Conservation (phyloP, 208 protist genomes). For the Trypanosomatidae sp. region DNA sequence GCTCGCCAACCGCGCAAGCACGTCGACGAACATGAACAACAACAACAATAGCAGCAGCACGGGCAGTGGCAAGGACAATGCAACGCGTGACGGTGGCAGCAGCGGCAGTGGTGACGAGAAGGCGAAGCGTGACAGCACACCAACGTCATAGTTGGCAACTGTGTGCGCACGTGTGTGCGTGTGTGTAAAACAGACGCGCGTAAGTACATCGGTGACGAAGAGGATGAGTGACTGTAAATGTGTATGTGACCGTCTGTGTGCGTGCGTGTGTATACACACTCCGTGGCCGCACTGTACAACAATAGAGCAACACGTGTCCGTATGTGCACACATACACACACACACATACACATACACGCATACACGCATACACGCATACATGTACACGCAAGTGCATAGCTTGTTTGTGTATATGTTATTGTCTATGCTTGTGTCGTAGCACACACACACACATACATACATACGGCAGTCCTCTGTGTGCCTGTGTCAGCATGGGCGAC, state of each 20-base stretch:
- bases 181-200: no score
- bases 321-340: no score
- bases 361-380: no score
- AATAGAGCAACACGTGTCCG: no score
- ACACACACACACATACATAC: background rate
- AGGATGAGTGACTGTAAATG: no score
- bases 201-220: no score
- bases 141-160: background rate
- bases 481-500: conserved; percentile 25
- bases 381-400: no score
- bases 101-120: no score
- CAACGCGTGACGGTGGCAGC: background rate
- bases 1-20: conserved; percentile 4
- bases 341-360: no score
- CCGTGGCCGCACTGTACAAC: no score
- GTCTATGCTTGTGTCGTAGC: background rate
- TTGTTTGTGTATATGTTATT: background rate
- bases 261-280: no score
- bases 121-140: background rate
- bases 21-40: background rate
- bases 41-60: background rate
- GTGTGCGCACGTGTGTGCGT: background rate
- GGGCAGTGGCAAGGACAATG: background rate
- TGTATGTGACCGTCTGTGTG: no score
- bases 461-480: background rate